A percentile compares a stretch with the other conserved stretches of the same genome.
phyloP scores from a whole-genome alignment of 2,329 filamentous ascomycete species.

The Shiraia sp. region DNA sequence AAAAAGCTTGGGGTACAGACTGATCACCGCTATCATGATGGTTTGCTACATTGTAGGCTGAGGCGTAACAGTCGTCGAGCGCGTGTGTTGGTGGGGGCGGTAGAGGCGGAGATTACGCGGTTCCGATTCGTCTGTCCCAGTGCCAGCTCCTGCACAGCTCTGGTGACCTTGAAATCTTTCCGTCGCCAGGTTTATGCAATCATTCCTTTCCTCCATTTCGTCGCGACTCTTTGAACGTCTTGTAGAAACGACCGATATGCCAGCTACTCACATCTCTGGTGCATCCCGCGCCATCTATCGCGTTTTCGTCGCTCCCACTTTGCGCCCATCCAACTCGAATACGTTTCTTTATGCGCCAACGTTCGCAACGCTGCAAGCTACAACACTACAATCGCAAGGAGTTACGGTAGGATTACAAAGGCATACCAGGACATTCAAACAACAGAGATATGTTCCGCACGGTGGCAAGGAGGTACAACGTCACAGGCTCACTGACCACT shows the following conservation, averaged over 20 bases:
- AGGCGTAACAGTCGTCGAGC: constrained; percentile 10
- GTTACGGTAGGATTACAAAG: constrained; percentile 16
- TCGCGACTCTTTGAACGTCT: not conserved
- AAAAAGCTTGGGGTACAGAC: constrained; percentile 1
- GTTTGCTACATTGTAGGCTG: constrained; percentile 20
- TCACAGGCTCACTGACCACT: constrained; percentile 45
- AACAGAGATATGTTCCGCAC: too few species aligned
- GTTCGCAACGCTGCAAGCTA: constrained; percentile 14
- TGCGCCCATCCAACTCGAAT: constrained; percentile 22
- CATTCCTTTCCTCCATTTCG: not conserved
- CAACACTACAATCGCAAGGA: constrained; percentile 5
- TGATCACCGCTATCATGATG: constrained; percentile 25
- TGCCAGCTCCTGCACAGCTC: too few species aligned
- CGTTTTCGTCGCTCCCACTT: constrained; percentile 48
- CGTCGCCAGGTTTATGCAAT: not conserved
- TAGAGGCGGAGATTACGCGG: constrained; percentile 12
- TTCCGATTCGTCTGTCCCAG: constrained; percentile 1
- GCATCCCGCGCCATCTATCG: constrained; percentile 49
- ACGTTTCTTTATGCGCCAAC: constrained; percentile 22
- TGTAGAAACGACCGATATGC: constrained; percentile 20
- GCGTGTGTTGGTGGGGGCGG: constrained; percentile 11
- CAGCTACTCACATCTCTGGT: constrained; percentile 34
- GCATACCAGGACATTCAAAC: constrained; percentile 26
- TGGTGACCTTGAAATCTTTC: not conserved
- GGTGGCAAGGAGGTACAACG: constrained; percentile 36